Evolutionary conservation across 2,329 filamentous ascomycete genomes (phyloP), one percentile per base, ranked within the genome.

Genomic region (Didymella sp.): DNA sequence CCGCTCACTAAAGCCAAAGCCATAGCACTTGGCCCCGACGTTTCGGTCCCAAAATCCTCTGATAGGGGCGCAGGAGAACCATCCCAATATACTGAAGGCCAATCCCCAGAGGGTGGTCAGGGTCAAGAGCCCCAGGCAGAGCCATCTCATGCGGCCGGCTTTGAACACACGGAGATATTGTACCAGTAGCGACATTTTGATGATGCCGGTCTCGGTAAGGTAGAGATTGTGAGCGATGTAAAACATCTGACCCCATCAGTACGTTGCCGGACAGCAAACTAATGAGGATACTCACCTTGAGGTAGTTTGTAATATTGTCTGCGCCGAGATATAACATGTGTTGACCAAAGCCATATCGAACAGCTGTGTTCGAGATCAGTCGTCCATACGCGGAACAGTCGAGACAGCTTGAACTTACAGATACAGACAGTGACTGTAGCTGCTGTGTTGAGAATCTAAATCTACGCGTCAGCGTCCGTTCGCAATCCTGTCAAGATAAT

Each of bases 81-180:
- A 73, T 19, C 65, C 67, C 28, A 70, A 41, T 25, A 73, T 60
- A 28, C 59, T 61, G 56, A 70, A 76, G 1, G 63, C 63, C 2
- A 70, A 22, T 2, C 73, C 73, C 74, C 74, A 77, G 15, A 70
- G 38, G 17, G 44, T 58, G 21, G 73, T 64, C 5, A 72, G 11
- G 3, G 47, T 58, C 6, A 74, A 55, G 2, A 72, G 58, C 11
- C 40, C 22, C 8, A 73, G 43, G 37, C 72, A 73, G 5, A 68
- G 50, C 64, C 64, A 70, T 31, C 66, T 66, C 68, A 71, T 73
- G 12, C 25, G 49, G 2, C 69, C 70, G 2, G 67, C 65, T 44
- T 69, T 70, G 67, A 76, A 76, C 15, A 77, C 72, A 30, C 74
- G 74, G 8, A 76, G 63, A 44, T 76, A 77, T 54, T 77, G 74